These are phyloP conservation scores for Neurospora sp. DNA, from an alignment of 2,329 filamentous ascomycete species.

Conservation along the genomic window DNA sequence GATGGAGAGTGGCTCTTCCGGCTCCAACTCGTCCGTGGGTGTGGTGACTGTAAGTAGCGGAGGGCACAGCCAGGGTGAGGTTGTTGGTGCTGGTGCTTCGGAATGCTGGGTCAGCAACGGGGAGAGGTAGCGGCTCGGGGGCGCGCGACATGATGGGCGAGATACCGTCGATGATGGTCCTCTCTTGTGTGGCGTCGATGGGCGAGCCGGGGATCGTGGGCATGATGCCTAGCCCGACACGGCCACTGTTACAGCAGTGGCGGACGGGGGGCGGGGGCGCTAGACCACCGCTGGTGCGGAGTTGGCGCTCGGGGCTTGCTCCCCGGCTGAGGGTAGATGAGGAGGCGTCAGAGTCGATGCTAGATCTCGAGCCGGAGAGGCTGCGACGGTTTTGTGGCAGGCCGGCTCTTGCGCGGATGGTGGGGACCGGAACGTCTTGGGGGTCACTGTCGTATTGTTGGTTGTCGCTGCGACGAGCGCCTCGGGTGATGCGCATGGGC, in stretches of 20 bases:
- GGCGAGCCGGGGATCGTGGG: constrained; percentile 7
- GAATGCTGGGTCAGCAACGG: background rate
- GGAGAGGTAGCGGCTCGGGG: background rate
- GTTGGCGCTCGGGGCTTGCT: background rate
- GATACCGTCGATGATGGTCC: constrained; percentile 4
- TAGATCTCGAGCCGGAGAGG: constrained; percentile 7
- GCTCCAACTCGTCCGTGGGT: background rate
- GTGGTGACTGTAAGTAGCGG: background rate
- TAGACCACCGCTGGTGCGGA: constrained; percentile 3
- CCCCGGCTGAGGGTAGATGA: constrained; percentile 1
- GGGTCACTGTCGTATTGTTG: background rate
- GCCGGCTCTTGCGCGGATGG: constrained; percentile 2
- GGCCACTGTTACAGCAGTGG: constrained; percentile 4
- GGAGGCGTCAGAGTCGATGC: constrained; percentile 13
- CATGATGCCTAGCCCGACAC: background rate
- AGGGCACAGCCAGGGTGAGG: background rate
- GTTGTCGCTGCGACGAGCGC: background rate
- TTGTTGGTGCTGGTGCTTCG: background rate
- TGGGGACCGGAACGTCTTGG: constrained; percentile 3
- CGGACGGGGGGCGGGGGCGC: constrained; percentile 1
- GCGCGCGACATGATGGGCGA: constrained; percentile 15
- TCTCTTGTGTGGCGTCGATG: constrained; percentile 3
- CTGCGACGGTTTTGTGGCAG: constrained; percentile 2
- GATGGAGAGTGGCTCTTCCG: background rate
- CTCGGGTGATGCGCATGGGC: constrained; percentile 11